phyloP scores from a whole-genome alignment of 495 filamentous ascomycete genomes.

The Pseudomonodictys pantanalensis region DNA sequence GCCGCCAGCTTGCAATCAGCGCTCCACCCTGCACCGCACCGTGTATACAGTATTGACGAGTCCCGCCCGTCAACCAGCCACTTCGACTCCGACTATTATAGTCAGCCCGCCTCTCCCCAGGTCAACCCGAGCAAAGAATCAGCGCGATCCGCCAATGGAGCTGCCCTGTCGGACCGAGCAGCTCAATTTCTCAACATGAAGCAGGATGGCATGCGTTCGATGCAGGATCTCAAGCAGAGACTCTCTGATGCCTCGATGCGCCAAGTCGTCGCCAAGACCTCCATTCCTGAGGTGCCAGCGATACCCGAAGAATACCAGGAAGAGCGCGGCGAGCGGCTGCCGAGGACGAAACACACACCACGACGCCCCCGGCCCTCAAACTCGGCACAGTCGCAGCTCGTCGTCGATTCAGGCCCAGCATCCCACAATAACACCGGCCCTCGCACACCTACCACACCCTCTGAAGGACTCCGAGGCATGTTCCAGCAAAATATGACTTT shows the following conservation, averaged over 20 bases:
- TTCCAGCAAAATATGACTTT: background rate
- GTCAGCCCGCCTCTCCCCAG: conserved; percentile 28
- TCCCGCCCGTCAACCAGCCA: conserved; percentile 26
- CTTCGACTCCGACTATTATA: conserved; percentile 33
- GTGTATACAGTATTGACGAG: conserved; percentile 27
- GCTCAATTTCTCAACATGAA: conserved; percentile 14
- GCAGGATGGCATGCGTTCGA: background rate
- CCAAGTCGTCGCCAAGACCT: background rate
- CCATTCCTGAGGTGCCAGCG: conserved; percentile 8
- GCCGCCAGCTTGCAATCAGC: background rate
- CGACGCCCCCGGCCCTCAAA: background rate
- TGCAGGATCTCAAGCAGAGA: conserved; percentile 24
- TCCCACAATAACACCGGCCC: too few relatives aligned
- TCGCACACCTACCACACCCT: conserved; percentile 2
- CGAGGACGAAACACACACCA: background rate
- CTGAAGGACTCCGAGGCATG: conserved; percentile 4
- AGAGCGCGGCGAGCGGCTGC: background rate
- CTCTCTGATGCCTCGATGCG: conserved; percentile 22
- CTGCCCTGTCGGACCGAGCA: conserved; percentile 9
- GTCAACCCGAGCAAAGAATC: conserved; percentile 21
- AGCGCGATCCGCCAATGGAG: background rate
- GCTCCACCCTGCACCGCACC: background rate
- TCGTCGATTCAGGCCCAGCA: too few relatives aligned
- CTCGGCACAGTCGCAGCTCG: background rate
- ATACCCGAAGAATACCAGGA: conserved; percentile 6